phyloP scores from a whole-genome alignment of 148 eudicot species.

The Diospyros kaki region DNA sequence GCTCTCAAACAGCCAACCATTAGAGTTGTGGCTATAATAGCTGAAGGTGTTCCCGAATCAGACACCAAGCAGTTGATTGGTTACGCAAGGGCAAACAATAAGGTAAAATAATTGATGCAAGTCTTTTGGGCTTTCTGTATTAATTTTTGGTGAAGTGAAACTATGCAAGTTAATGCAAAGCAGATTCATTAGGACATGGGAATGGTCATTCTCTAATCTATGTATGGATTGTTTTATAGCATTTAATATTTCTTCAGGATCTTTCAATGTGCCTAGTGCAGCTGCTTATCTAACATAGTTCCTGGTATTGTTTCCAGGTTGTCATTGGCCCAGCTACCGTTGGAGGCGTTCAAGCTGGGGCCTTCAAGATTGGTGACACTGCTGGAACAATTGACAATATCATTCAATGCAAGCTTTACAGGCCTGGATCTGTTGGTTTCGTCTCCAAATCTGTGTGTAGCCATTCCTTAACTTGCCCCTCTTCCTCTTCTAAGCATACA shows the following conservation, averaged over 20 bases:
- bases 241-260: conserved; percentile 1
- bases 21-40: conserved; percentile 87
- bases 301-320: conserved; percentile 39
- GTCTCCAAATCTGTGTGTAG: conserved; percentile 93
- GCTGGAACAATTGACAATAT: conserved; percentile 94
- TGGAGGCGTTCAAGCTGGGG: conserved; percentile 99
- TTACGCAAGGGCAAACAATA: conserved; percentile 84
- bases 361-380: conserved; percentile 98
- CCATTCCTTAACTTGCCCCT: not conserved
- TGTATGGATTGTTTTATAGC: conserved; percentile 2
- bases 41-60: conserved; percentile 96
- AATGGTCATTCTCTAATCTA: not conserved
- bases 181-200: not conserved
- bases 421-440: conserved; percentile 99
- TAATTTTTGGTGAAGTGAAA: not conserved
- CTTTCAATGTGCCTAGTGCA: not conserved
- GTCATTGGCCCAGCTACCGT: conserved; percentile 97
- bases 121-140: not conserved
- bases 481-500: conserved; percentile 4
- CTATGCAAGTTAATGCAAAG: not conserved
- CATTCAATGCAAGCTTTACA: conserved; percentile 84
- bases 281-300: not conserved
- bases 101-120: conserved; percentile 40
- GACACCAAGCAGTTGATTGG: conserved; percentile 92
- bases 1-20: conserved; percentile 96